Percentiles rank a stretch among this genome's conserved stretches.
phyloP scores from a whole-genome alignment of 345 rosid species.

The Microcos paniculata region DNA sequence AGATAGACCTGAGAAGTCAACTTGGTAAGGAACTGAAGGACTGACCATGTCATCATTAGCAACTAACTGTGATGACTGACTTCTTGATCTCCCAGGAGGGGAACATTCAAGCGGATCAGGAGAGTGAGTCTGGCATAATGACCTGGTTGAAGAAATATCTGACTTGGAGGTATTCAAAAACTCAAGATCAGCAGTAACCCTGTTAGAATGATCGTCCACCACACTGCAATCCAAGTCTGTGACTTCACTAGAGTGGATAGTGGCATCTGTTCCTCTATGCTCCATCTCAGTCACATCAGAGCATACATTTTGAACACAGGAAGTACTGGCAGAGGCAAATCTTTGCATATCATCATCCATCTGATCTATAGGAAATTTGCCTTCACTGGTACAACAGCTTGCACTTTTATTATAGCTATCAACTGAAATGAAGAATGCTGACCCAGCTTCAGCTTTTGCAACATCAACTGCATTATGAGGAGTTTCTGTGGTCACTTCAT shows the following conservation, averaged over 20 bases:
- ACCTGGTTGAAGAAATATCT: slow-evolving; percentile 10
- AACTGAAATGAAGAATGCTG: slow-evolving; percentile 17
- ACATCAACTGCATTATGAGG: slow-evolving; percentile 20
- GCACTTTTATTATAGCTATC: slow-evolving; percentile 19
- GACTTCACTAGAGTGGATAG: slow-evolving; percentile 16
- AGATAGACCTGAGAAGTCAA: slow-evolving; percentile 27
- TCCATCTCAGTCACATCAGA: slow-evolving; percentile 16
- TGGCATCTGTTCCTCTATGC: slow-evolving; percentile 1
- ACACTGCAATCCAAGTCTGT: slow-evolving; percentile 19
- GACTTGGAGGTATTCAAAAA: slow-evolving; percentile 14
- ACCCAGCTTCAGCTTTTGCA: slow-evolving; percentile 24
- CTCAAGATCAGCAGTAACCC: slow-evolving; percentile 17
- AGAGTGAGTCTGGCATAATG: neutral
- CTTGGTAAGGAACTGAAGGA: slow-evolving; percentile 19
- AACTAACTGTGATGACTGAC: slow-evolving; percentile 22
- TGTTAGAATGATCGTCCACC: slow-evolving; percentile 21
- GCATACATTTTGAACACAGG: slow-evolving; percentile 9
- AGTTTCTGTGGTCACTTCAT: slow-evolving; percentile 22
- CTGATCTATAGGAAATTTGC: slow-evolving; percentile 14
- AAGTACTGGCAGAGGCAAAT: slow-evolving; percentile 8
- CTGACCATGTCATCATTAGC: slow-evolving; percentile 18
- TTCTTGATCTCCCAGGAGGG: neutral
- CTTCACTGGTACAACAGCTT: slow-evolving; percentile 16
- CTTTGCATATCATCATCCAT: slow-evolving; percentile 16
- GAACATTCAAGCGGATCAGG: neutral